phyloP scores from a whole-genome alignment of 345 rosid species.

The Populus davidiana region DNA sequence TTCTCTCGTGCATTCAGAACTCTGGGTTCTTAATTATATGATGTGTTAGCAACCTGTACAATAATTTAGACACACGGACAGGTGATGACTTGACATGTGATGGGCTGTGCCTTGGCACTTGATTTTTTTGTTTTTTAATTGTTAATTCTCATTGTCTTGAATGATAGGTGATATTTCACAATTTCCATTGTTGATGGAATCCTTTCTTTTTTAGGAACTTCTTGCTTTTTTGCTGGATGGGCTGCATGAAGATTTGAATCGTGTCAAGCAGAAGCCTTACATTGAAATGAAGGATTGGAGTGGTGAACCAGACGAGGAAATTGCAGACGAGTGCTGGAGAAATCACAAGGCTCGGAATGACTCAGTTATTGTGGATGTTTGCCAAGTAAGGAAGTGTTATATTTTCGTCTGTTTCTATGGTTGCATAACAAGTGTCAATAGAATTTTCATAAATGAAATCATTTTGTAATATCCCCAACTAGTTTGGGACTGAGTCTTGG shows the following conservation, averaged over 20 bases:
- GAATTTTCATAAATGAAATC: background rate
- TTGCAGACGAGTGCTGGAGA: slow-evolving; percentile 85
- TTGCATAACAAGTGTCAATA: background rate
- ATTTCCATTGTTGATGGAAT: background rate
- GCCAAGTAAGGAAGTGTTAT: slow-evolving; percentile 54
- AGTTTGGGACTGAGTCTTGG: background rate
- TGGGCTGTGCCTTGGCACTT: background rate
- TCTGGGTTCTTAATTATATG: background rate
- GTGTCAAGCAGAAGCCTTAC: slow-evolving; percentile 82
- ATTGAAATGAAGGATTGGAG: slow-evolving; percentile 78
- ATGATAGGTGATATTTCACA: background rate
- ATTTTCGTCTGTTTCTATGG: slow-evolving; percentile 1
- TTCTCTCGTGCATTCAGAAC: background rate
- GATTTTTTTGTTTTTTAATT: background rate
- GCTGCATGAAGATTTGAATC: slow-evolving; percentile 92
- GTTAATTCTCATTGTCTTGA: background rate
- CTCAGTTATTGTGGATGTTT: slow-evolving; percentile 94
- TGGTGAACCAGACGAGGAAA: slow-evolving; percentile 78
- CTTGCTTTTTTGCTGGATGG: slow-evolving; percentile 90
- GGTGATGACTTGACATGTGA: background rate
- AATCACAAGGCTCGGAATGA: slow-evolving; percentile 92
- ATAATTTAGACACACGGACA: background rate
- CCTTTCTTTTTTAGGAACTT: slow-evolving; percentile 56
- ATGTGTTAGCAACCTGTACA: background rate
- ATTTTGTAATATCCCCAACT: background rate